phyloP scores from a whole-genome alignment of 139 green algal genomes.

The Auxenochlorella pyrenoidosa region DNA sequence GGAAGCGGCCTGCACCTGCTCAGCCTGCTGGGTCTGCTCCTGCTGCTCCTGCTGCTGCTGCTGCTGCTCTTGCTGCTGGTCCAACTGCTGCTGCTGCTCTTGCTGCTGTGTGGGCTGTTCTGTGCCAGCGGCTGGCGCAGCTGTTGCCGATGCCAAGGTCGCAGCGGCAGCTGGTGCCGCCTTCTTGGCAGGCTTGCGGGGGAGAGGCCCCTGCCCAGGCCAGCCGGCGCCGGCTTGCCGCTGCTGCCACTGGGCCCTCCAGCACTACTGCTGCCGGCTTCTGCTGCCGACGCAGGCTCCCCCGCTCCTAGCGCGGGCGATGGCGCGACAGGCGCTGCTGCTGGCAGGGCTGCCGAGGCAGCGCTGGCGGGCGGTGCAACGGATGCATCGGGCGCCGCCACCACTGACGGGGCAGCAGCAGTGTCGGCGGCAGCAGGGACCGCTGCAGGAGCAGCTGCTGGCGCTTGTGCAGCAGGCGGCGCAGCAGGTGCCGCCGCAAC shows the following conservation, averaged over 20 bases:
- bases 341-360: not conserved
- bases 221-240: not conserved
- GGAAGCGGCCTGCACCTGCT: not conserved
- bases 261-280: not conserved
- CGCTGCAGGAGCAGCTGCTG: not conserved
- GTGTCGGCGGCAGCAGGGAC: not conserved
- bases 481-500: not conserved
- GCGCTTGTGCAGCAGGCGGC: not conserved
- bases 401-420: not conserved
- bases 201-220: slow-evolving; percentile 16
- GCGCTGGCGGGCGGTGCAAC: not conserved
- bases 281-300: not conserved
- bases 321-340: not conserved
- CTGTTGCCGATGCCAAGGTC: no score
- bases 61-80: not conserved
- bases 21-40: not conserved
- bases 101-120: not conserved
- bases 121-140: not conserved
- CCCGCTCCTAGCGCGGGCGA: not conserved
- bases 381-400: not conserved
- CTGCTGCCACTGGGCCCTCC: not conserved
- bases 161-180: not conserved
- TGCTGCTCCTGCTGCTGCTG: not conserved
- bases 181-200: slow-evolving; percentile 20
- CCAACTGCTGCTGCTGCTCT: not conserved